Conservation (phyloP, 371 early-diverging fungal species). For the Thermomucor indicae-seudaticae region DNA sequence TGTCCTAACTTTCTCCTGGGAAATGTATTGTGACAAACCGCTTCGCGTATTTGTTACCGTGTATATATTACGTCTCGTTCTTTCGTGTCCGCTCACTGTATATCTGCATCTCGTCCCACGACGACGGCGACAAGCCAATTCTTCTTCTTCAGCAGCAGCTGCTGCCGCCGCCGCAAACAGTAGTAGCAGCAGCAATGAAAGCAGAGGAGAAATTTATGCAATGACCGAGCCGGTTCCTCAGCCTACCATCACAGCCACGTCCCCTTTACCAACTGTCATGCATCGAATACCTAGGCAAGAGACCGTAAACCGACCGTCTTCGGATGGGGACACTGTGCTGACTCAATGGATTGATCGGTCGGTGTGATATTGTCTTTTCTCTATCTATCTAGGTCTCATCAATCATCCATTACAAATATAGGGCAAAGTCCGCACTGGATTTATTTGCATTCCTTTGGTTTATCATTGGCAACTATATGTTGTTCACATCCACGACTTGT, state of each 20-base stretch:
- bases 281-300: conserved; percentile 2
- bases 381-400: too few relatives aligned
- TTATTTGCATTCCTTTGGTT: conserved; percentile 65
- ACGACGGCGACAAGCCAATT: conserved; percentile 17
- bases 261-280: conserved; percentile 2
- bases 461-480: conserved; percentile 67
- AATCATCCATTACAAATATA: too few relatives aligned
- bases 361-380: too few relatives aligned
- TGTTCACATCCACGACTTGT: conserved; percentile 55
- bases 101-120: conserved; percentile 42
- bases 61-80: conserved; percentile 34
- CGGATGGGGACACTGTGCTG: conserved; percentile 1
- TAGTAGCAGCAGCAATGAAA: background rate
- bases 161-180: background rate
- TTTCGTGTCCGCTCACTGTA: conserved; percentile 35
- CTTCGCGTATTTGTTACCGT: conserved; percentile 40
- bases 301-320: too few relatives aligned
- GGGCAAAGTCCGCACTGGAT: conserved; percentile 54
- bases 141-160: conserved; percentile 2
- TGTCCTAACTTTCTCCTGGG: conserved; percentile 41
- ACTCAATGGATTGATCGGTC: conserved; percentile 8
- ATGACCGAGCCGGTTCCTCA: too few relatives aligned
- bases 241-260: background rate
- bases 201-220: too few relatives aligned
- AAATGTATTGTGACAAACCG: conserved; percentile 46